A percentile compares a stretch with the other conserved stretches of the same genome.
Evolutionary conservation across 306 rosid genomes (phyloP).

Genomic region (Fragaria ananassa): DNA sequence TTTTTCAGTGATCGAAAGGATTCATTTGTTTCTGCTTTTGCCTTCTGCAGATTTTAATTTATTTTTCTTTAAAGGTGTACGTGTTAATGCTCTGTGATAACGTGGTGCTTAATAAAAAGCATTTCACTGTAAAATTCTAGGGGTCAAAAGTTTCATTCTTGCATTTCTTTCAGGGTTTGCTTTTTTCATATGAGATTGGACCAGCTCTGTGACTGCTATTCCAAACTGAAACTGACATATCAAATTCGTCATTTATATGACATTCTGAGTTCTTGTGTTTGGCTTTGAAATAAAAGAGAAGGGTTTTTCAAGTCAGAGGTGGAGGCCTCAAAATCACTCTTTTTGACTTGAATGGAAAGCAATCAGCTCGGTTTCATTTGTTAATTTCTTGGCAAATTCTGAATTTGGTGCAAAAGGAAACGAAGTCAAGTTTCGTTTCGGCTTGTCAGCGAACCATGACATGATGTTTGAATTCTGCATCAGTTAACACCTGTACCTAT

Average conservation of each 20-base stretch:
- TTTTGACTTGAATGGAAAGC: not conserved
- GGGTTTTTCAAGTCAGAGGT: conserved; percentile 6
- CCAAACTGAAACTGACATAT: not conserved
- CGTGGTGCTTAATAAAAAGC: not conserved
- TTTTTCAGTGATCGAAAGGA: not conserved
- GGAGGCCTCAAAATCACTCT: conserved; percentile 1
- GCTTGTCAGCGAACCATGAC: not conserved
- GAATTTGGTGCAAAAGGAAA: not conserved
- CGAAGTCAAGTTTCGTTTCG: not conserved
- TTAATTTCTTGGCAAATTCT: not conserved
- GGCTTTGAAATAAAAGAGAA: not conserved
- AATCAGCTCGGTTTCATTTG: not conserved
- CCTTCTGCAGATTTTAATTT: not conserved
- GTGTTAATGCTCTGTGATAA: not conserved
- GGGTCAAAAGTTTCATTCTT: not conserved
- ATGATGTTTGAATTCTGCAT: not conserved
- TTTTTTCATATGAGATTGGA: too few species aligned
- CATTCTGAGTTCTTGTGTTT: not conserved
- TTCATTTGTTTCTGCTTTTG: not conserved
- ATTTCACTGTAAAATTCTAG: not conserved
- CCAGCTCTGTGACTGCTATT: too few species aligned
- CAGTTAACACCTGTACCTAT: not conserved
- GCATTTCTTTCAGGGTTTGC: not conserved
- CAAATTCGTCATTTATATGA: not conserved
- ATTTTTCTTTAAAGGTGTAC: not conserved